Evolutionary conservation across 2,329 filamentous ascomycete species (phyloP), one percentile per base, ranked within the genome.

Genomic region (Fusarium subtropicale): DNA sequence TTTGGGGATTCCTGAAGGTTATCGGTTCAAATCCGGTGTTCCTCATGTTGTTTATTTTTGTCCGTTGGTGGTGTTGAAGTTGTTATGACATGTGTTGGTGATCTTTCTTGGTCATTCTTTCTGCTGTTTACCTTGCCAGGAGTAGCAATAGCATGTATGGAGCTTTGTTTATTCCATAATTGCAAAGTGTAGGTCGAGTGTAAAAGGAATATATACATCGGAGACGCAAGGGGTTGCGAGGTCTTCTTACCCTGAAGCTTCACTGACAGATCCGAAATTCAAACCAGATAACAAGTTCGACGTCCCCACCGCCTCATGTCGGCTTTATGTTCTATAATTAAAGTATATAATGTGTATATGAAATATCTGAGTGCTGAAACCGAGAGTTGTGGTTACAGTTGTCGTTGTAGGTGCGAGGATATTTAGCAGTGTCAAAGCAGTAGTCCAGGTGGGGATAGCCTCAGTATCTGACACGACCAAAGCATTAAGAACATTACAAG

Each of bases 21-120:
- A 57, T 57, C 54, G 54, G 54, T 57, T 57, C 54, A 57, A 57
- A 57, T 57, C 54, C 54, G 54, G 55, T 57, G 55, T 57, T 53
- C 55, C 55, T 57, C 55, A 57, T 34, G 44, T 56, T 52, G 5
- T 24, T 41, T 52, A 15, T 33, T 52, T 55, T 48, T 28, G 22
- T 16, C 13, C n/a, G 13, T 12, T 18, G 7, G 9, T 20, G 16
- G n/a, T 16, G 2, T 8, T 22, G 15, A 16, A 22, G 28, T 18
- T 42, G 11, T 4, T 8, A 11, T 36, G 16, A 18, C 16, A 13
- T 36, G n/a, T 30, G 16, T 24, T 24, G 6, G 20, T 22, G 3
- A 4, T 11, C 5, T 11, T 30, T 15, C 10, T 10, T 10, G 13
- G 1, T 28, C 1, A 4, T 26, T 28, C n/a, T 13, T 28, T n/a